Evolutionary conservation across 2,329 filamentous ascomycete genomes (phyloP), one percentile per base, ranked within the genome.

Genomic region (Proliferodiscus dingleyae): DNA sequence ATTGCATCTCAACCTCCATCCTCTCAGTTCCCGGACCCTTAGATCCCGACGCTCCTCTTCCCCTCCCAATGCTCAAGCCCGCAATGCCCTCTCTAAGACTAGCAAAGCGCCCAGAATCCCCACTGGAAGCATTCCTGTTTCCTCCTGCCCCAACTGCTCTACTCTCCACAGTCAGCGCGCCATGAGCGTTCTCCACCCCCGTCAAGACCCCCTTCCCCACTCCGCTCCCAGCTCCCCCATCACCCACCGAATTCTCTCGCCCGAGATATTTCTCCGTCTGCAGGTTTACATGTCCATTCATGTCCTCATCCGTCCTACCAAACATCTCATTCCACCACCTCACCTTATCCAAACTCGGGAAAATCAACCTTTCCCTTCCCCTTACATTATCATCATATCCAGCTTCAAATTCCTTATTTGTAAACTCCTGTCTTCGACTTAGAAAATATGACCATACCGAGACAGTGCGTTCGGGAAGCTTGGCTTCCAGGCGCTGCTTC

Each of bases 371-470:
- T 63, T 95, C 90, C 47, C 83, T 82, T 4, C 87, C 89, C 45
- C 86, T 81, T 47, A 84, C 73, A 36, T 86, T 81, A 59, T 96
- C 89, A 52, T 96, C 86, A 28, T 90, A 72, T 5, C 71, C 68
- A 6, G 72, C 62, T 44, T 94, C 84, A 61, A 91, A 98, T 24
- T 84, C 75, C 0, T 82, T 77, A 60, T 97, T 97, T 29, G 81
- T 71, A 59, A 97, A 98, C 59, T 95, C 87, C 16, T 78, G 72
- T 54, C 79, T 82, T 9, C 90, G 80, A 34, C 85, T 81, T 6
- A 97, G 71, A 66, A 98, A 97, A 64, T 97, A 96, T 56, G 93
- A 86, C 93, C 93, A 98, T 1, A 96, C 93, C 18, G 88, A 95
- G 3, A 85, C 77, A 3, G 89, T 95, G 43, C 80, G 76, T 57